Conservation (phyloP, 2,329 filamentous ascomycete species). For the Cordyceps pruinosa region DNA sequence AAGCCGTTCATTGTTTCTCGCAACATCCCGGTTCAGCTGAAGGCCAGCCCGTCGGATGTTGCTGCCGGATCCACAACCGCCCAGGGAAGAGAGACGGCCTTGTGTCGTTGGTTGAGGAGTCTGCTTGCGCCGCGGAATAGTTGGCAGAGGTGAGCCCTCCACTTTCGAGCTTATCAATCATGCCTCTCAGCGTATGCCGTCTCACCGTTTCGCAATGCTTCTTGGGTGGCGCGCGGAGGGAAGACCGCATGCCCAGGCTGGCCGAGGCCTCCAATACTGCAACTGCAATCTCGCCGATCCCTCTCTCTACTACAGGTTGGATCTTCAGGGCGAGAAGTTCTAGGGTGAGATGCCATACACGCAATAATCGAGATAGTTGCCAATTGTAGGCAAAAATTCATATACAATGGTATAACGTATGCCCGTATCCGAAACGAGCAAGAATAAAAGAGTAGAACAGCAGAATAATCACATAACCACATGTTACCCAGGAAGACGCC, state of each 20-base stretch:
- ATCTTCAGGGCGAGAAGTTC: no score
- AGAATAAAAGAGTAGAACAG: background rate
- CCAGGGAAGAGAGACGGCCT: background rate
- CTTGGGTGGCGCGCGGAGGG: no score
- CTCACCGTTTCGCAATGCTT: no score
- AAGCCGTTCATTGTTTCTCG: background rate
- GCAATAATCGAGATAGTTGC: no score
- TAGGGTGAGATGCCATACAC: no score
- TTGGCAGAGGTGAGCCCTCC: no score
- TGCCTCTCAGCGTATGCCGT: no score
- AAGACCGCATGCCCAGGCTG: no score
- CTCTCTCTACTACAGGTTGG: no score
- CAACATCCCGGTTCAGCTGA: slow-evolving; percentile 3
- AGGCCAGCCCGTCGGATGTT: background rate
- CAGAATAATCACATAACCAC: background rate
- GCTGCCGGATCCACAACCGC: background rate
- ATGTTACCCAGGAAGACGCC: slow-evolving; percentile 4
- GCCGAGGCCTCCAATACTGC: no score
- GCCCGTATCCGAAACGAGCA: background rate
- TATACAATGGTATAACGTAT: background rate
- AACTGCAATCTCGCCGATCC: no score
- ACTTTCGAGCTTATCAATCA: no score
- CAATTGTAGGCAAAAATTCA: background rate
- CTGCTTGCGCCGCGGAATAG: background rate
- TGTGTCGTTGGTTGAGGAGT: background rate